Evolutionary conservation across 306 rosid genomes (phyloP).

Genomic region (Notholithocarpus densiflorus): DNA sequence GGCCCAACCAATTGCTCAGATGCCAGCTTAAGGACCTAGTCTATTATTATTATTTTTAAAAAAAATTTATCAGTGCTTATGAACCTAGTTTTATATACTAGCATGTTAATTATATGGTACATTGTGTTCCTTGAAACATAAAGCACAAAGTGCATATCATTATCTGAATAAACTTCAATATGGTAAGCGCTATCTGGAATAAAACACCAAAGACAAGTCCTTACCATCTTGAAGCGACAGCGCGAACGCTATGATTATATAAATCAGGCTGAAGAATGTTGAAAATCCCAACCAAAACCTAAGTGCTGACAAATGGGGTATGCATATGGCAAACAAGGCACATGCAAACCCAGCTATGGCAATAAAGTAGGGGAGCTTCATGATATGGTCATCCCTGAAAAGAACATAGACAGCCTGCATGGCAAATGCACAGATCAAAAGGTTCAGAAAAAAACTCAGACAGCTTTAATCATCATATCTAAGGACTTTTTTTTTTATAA

Average conservation of each 20-base stretch:
- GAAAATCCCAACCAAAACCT: slow-evolving; percentile 90
- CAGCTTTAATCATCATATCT: background rate
- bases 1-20: background rate
- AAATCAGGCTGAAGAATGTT: slow-evolving; percentile 66
- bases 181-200: background rate
- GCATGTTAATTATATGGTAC: background rate
- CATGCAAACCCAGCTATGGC: slow-evolving; percentile 78
- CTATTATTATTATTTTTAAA: too few species aligned
- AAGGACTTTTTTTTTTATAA: background rate
- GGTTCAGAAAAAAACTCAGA: background rate
- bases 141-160: background rate
- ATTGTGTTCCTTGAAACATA: background rate
- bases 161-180: background rate
- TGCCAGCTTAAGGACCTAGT: background rate
- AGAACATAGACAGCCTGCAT: slow-evolving; percentile 76
- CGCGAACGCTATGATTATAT: slow-evolving; percentile 52
- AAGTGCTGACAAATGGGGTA: slow-evolving; percentile 94
- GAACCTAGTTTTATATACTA: background rate
- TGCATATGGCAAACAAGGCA: slow-evolving; percentile 77
- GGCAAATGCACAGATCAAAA: slow-evolving; percentile 2
- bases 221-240: slow-evolving; percentile 78
- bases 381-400: slow-evolving; percentile 48
- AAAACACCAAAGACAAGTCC: slow-evolving; percentile 16
- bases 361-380: slow-evolving; percentile 86
- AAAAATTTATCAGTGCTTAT: too few species aligned